Conservation (phyloP, 2,329 filamentous ascomycete species). For the Trichoderma sp. region DNA sequence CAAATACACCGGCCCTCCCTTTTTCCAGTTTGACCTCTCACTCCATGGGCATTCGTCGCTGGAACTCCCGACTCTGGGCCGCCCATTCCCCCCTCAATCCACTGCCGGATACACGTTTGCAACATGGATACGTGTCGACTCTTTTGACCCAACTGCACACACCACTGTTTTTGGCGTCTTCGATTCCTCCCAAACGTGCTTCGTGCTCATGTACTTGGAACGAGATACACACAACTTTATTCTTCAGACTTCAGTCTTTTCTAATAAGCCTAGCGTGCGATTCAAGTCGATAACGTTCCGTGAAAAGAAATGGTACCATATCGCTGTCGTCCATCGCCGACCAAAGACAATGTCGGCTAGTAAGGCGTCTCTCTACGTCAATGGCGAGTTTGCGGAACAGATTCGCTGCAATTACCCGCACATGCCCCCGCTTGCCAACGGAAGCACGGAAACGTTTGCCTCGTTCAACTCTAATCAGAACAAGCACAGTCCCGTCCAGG, state of each 20-base stretch:
- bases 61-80: conserved; percentile 81
- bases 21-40: conserved; percentile 92
- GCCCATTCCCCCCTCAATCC: conserved; percentile 76
- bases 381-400: conserved; percentile 92
- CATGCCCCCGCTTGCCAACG: conserved; percentile 62
- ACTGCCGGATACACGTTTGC: conserved; percentile 85
- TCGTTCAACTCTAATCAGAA: conserved; percentile 59
- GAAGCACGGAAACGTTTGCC: conserved; percentile 64
- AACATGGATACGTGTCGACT: conserved; percentile 84
- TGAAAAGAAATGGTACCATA: conserved; percentile 83
- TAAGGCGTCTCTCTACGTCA: conserved; percentile 82
- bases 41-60: conserved; percentile 84
- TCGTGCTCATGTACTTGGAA: conserved; percentile 89
- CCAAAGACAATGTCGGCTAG: conserved; percentile 71
- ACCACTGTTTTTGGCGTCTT: conserved; percentile 96
- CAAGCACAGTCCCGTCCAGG: conserved; percentile 72
- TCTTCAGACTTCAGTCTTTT: conserved; percentile 88
- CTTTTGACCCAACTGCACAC: conserved; percentile 79
- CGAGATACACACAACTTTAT: conserved; percentile 93
- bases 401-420: conserved; percentile 84
- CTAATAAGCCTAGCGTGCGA: conserved; percentile 80
- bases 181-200: conserved; percentile 87
- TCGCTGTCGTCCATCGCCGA: conserved; percentile 80
- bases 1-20: conserved; percentile 72
- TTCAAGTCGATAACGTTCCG: conserved; percentile 83